Base-by-base conservation (phyloP, 306 rosid species). In the Gynostemma pentaphyllum region DNA sequence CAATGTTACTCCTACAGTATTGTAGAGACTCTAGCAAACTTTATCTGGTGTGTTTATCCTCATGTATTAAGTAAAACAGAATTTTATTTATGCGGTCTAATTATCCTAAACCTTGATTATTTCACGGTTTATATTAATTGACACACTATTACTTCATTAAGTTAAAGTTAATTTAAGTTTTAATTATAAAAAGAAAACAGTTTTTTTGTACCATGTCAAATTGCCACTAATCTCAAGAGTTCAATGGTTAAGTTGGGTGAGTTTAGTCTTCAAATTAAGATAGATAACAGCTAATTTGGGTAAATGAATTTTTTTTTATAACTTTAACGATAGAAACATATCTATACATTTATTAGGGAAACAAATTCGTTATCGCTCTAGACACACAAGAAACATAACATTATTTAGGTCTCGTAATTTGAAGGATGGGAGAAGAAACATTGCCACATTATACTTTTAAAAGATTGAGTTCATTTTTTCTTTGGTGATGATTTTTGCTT, bases 1-100 rank as follows among this genome's bases (percentile, higher is more conserved):
- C 91, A 74, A 79, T 77, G 55, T 70, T 64, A 23, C 71, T 83
- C 29, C 84, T 91, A 66, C 83, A 75, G 59, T 5, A 77, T 53
- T 91, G 96, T 63, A 47, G 84, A 22, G 91, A 91, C 19, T 83
- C 84, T 29, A 90, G 96, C 75, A 81, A 78, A 81, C 89, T 90
- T 75, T 90, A 90, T 74, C 84, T 90, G 89, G 97, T 90, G 23
- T 5, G 95, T 74, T 52, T 70, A 46, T 39, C 47, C 13, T 22
- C 47, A n/a, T n/a, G n/a, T n/a, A n/a, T n/a, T n/a, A n/a, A 36
- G 21, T 5, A 60, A 37, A 11, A 7, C 9, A 21, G 28, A 19
- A 37, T 56, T 56, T 34, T 56, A 19, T 56, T 34, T 56, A 19
- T 9, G 18, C 39, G 48, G 29, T 46, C 47, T 48, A 36, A 49